Evolutionary conservation across 139 green algal species (phyloP).

Genomic region (Diplosphaera chodatii): DNA sequence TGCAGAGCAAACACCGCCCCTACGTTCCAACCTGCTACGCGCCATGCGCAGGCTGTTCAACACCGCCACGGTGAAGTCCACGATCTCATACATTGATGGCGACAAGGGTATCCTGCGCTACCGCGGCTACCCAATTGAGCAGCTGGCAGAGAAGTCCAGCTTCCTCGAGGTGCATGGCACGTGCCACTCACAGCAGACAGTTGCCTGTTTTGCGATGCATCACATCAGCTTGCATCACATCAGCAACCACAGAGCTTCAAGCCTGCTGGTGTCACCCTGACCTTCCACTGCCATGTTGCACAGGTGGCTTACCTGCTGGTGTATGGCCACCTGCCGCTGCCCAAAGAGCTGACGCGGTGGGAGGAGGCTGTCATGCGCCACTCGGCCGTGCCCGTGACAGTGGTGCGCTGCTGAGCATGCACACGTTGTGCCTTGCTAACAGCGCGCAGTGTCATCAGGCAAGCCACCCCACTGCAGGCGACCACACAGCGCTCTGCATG

Average conservation of each 20-base stretch:
- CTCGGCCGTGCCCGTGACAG: constrained; percentile 66
- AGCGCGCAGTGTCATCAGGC: too few relatives aligned
- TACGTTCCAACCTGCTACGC: neutral
- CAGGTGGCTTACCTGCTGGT: constrained; percentile 71
- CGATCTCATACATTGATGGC: constrained; percentile 96
- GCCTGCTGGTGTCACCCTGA: neutral
- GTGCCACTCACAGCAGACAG: too few relatives aligned
- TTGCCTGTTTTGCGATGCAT: too few relatives aligned
- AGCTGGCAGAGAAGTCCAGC: constrained; percentile 79
- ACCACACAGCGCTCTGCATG: constrained; percentile 3
- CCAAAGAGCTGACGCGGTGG: constrained; percentile 49
- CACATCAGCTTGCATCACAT: too few relatives aligned
- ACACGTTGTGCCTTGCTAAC: too few relatives aligned
- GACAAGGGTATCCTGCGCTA: constrained; percentile 93
- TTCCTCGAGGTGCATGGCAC: constrained; percentile 66
- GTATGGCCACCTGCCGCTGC: constrained; percentile 78
- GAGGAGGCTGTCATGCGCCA: constrained; percentile 80
- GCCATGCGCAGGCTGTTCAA: constrained; percentile 82
- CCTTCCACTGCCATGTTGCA: neutral
- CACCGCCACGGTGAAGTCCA: constrained; percentile 79
- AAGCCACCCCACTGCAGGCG: constrained; percentile 81
- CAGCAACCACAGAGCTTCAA: too few relatives aligned
- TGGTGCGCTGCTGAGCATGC: too few relatives aligned
- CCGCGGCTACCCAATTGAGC: constrained; percentile 92
- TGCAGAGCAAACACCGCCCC: too few relatives aligned